phyloP scores from a whole-genome alignment of 768 basidiomycete species.

The Kwoniella sp. region DNA sequence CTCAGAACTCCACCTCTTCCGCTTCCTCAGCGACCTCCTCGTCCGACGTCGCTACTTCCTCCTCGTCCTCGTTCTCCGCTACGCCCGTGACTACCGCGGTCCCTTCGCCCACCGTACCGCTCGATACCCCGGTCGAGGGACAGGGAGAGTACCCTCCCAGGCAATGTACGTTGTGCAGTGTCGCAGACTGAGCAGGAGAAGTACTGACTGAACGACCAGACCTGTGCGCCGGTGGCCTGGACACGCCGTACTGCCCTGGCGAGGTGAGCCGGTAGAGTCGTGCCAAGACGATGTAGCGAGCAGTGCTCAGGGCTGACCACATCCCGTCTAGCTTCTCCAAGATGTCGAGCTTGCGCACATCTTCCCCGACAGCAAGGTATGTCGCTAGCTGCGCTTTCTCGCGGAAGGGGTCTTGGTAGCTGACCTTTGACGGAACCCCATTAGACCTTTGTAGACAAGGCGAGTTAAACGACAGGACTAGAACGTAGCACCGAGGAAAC shows the following conservation, averaged over 20 bases:
- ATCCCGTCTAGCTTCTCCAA: conserved; percentile 3
- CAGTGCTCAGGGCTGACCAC: background rate
- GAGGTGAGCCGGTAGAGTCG: conserved; percentile 19
- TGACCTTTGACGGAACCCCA: no score
- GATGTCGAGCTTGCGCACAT: conserved; percentile 21
- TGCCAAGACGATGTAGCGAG: background rate
- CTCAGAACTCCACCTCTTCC: no score
- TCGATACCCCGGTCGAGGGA: conserved; percentile 50
- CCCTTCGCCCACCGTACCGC: conserved; percentile 61
- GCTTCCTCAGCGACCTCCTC: no score
- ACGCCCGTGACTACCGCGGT: conserved; percentile 58
- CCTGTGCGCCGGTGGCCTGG: conserved; percentile 38
- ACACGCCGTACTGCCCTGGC: conserved; percentile 44
- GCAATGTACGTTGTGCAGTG: conserved; percentile 43
- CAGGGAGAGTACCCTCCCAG: conserved; percentile 38
- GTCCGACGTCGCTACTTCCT: no score
- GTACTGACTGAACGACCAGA: background rate
- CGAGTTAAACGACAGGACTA: no score
- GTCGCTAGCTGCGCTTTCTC: no score
- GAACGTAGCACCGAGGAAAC: no score
- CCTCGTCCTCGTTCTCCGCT: conserved; percentile 30
- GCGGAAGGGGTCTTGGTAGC: no score
- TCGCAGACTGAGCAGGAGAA: no score
- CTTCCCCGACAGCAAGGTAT: conserved; percentile 19
- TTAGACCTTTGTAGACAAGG: no score